phyloP scores from a whole-genome alignment of 2,329 filamentous ascomycete species.

The Clonostachys chloroleuca region DNA sequence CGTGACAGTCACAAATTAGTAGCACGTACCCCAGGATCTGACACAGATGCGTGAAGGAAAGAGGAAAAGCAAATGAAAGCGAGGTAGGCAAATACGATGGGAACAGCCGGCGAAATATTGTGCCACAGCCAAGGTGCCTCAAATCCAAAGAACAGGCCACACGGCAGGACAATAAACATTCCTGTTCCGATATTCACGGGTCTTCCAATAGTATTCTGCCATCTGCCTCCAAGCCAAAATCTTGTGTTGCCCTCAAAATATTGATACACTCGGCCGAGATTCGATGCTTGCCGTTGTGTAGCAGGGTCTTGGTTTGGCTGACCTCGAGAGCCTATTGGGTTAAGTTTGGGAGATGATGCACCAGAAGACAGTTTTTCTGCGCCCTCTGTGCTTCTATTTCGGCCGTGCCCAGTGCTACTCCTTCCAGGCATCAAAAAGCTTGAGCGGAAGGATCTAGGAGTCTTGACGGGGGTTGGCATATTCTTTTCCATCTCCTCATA shows the following conservation, averaged over 20 bases:
- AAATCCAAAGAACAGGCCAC: conserved; percentile 77
- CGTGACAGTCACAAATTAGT: not conserved
- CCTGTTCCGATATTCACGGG: conserved; percentile 89
- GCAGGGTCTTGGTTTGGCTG: conserved; percentile 12
- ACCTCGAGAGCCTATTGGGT: conserved; percentile 34
- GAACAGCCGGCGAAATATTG: conserved; percentile 82
- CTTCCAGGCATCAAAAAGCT: conserved; percentile 64
- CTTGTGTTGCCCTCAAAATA: conserved; percentile 93
- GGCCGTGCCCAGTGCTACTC: conserved; percentile 43
- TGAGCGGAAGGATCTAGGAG: conserved; percentile 72
- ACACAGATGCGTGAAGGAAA: conserved; percentile 86
- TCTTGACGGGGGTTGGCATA: conserved; percentile 59
- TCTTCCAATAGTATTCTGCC: conserved; percentile 82
- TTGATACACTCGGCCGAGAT: conserved; percentile 69
- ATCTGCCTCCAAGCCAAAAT: conserved; percentile 80
- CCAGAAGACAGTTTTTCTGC: conserved; percentile 82
- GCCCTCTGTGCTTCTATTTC: conserved; percentile 55
- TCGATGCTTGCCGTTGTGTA: conserved; percentile 19
- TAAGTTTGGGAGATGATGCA: conserved; percentile 67
- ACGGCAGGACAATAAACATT: conserved; percentile 72
- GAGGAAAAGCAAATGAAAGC: conserved; percentile 89
- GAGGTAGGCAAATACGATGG: conserved; percentile 86
- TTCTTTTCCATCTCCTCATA: conserved; percentile 46
- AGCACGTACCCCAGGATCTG: conserved; percentile 82
- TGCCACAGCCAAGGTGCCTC: conserved; percentile 84